Percentiles rank a stretch among this genome's conserved stretches.
phyloP scores from a whole-genome alignment of 805 yeast species.

The Cyberlindnera saturnus region DNA sequence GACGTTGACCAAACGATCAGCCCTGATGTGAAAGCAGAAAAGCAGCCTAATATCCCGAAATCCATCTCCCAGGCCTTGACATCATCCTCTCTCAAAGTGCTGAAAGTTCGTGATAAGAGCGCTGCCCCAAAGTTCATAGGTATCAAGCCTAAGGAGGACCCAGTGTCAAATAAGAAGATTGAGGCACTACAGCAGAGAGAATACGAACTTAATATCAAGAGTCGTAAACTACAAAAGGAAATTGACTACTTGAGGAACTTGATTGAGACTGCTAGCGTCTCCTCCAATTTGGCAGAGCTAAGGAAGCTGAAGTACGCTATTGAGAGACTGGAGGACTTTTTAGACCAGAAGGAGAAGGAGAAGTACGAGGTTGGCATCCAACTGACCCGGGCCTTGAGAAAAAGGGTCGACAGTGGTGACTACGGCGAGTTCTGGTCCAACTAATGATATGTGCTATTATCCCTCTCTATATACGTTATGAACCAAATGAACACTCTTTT shows the following conservation, averaged over 20 bases:
- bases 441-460: not conserved
- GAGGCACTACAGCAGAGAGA: constrained; percentile 27
- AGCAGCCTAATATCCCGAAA: constrained; percentile 15
- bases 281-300: constrained; percentile 30
- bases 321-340: constrained; percentile 30
- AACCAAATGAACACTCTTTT: too few species aligned
- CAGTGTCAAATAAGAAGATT: constrained; percentile 12
- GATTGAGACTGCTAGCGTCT: constrained; percentile 29
- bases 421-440: constrained; percentile 29
- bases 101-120: constrained; percentile 21
- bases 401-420: constrained; percentile 35
- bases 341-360: constrained; percentile 36
- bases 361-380: constrained; percentile 36
- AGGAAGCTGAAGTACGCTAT: constrained; percentile 32
- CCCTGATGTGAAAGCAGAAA: too few species aligned
- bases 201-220: constrained; percentile 28
- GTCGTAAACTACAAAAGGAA: constrained; percentile 32
- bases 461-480: too few species aligned
- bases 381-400: constrained; percentile 34
- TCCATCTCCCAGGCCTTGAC: constrained; percentile 25
- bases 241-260: constrained; percentile 30
- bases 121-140: constrained; percentile 22
- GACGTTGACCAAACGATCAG: not conserved
- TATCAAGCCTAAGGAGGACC: constrained; percentile 14
- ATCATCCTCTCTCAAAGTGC: constrained; percentile 19